These are phyloP conservation scores for Magnusiomyces fungicola DNA, from an alignment of 1,139 yeast genomes.

Conservation along the genomic window DNA sequence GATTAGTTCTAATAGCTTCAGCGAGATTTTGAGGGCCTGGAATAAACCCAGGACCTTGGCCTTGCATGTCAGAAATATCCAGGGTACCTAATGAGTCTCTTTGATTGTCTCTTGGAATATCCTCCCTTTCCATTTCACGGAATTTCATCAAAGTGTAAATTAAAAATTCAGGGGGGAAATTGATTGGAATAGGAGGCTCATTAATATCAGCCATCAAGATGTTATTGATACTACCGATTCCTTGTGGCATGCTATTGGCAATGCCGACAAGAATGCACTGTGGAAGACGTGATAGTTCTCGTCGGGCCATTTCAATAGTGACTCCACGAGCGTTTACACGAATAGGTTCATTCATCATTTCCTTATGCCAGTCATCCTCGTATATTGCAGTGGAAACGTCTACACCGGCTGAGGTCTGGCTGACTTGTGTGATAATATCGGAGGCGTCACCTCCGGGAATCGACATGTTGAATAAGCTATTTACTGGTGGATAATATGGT, in stretches of 20 bases:
- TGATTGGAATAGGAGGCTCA: constrained; percentile 28
- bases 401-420: neutral
- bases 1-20: constrained; percentile 65
- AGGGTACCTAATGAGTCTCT: constrained; percentile 8
- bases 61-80: constrained; percentile 4
- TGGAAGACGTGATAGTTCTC: constrained; percentile 84
- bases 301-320: constrained; percentile 66
- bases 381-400: neutral
- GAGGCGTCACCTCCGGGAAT: neutral
- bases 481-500: constrained; percentile 7
- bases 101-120: neutral
- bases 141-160: constrained; percentile 70
- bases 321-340: constrained; percentile 59
- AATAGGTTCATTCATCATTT: constrained; percentile 30
- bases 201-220: constrained; percentile 9
- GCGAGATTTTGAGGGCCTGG: constrained; percentile 33
- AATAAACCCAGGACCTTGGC: constrained; percentile 5
- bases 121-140: constrained; percentile 35
- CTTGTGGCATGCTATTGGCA: constrained; percentile 87
- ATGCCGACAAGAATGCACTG: constrained; percentile 80
- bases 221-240: constrained; percentile 24
- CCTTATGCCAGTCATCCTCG: neutral
- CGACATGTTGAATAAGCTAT: constrained; percentile 4
- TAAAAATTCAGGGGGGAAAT: constrained; percentile 82
- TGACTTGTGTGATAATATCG: constrained; percentile 4